phyloP scores from a whole-genome alignment of 495 filamentous ascomycete species.

The Usnea hakonensis region DNA sequence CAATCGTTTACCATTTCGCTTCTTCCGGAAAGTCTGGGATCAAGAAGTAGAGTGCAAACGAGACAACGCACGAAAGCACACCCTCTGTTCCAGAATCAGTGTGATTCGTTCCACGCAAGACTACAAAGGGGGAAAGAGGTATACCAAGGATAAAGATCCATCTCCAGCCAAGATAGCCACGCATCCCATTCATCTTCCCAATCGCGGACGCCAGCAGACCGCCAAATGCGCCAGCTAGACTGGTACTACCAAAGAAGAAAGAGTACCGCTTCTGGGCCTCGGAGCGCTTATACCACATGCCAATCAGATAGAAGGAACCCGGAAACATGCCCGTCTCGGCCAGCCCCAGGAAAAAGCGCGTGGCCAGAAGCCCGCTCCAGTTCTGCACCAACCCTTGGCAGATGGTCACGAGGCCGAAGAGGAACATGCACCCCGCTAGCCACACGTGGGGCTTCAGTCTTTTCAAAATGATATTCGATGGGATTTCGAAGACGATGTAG shows the following conservation, averaged over 20 bases:
- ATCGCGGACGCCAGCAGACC: slow-evolving; percentile 77
- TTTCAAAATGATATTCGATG: slow-evolving; percentile 82
- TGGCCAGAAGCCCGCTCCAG: slow-evolving; percentile 70
- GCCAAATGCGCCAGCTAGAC: slow-evolving; percentile 79
- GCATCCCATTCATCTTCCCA: slow-evolving; percentile 59
- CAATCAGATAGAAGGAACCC: slow-evolving; percentile 68
- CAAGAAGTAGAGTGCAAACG: slow-evolving; percentile 66
- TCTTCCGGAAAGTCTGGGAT: slow-evolving; percentile 69
- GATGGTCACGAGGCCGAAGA: slow-evolving; percentile 69
- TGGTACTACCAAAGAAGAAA: slow-evolving; percentile 82
- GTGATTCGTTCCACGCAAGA: background rate
- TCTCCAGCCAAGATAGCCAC: slow-evolving; percentile 73
- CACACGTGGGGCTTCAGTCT: slow-evolving; percentile 73
- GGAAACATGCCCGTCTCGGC: slow-evolving; percentile 91
- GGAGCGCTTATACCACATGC: slow-evolving; percentile 81
- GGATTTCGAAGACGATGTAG: slow-evolving; percentile 80
- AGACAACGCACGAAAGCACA: slow-evolving; percentile 60
- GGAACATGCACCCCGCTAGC: slow-evolving; percentile 73
- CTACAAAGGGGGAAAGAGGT: background rate
- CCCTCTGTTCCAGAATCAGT: slow-evolving; percentile 56
- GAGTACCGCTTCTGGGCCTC: slow-evolving; percentile 86
- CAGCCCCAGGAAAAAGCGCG: slow-evolving; percentile 79
- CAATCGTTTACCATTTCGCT: slow-evolving; percentile 35
- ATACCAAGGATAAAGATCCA: slow-evolving; percentile 53
- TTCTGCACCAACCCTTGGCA: slow-evolving; percentile 74